Conservation (phyloP, 371 early-diverging fungal species). For the Mucor irregularis region DNA sequence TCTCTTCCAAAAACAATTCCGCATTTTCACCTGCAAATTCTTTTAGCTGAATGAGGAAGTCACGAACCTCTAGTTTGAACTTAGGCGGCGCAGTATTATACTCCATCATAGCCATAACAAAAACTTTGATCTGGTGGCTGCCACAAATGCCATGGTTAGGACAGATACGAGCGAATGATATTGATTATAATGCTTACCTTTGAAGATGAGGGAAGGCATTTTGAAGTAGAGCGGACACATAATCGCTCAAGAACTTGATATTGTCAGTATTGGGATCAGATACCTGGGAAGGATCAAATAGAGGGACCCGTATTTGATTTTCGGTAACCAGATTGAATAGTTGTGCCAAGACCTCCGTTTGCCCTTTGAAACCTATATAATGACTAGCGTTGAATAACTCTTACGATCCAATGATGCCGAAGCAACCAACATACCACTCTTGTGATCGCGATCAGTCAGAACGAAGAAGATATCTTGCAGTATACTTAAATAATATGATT, state of each 20-base stretch:
- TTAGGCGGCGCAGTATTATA: constrained; percentile 71
- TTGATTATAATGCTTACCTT: constrained; percentile 46
- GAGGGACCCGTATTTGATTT: constrained; percentile 78
- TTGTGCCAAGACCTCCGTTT: constrained; percentile 87
- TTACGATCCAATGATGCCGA: background rate
- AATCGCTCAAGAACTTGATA: constrained; percentile 73
- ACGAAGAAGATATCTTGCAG: constrained; percentile 96
- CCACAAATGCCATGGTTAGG: constrained; percentile 32
- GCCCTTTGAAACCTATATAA: constrained; percentile 74
- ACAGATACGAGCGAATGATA: too few species aligned
- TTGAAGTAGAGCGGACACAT: constrained; percentile 77
- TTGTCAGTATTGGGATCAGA: constrained; percentile 78
- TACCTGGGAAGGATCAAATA: constrained; percentile 73
- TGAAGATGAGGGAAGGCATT: constrained; percentile 93
- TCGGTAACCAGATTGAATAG: constrained; percentile 85
- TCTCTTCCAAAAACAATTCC: constrained; percentile 89
- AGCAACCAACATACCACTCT: constrained; percentile 75
- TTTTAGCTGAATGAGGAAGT: constrained; percentile 96
- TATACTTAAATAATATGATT: constrained; percentile 82
- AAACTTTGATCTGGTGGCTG: constrained; percentile 78
- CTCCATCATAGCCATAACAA: constrained; percentile 87
- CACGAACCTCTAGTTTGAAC: constrained; percentile 93
- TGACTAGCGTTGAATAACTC: background rate
- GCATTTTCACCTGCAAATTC: constrained; percentile 91
- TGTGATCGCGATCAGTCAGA: constrained; percentile 95